These are phyloP conservation scores for Amanita thiersii DNA, from an alignment of 768 basidiomycete species.

Conservation along the genomic window DNA sequence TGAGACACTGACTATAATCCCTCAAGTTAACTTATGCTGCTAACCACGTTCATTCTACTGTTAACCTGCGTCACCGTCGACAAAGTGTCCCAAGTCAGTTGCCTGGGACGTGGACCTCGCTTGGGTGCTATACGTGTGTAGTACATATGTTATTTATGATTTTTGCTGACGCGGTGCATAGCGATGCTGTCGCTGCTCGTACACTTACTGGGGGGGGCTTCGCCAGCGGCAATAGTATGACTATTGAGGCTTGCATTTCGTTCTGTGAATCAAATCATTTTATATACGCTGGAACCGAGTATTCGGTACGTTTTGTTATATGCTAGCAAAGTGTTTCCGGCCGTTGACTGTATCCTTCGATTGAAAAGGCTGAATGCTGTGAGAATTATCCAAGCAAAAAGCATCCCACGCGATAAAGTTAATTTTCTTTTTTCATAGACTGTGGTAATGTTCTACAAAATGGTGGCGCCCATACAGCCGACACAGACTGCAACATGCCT, in stretches of 20 bases:
- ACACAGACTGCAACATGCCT: slow-evolving; percentile 49
- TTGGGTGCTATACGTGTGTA: slow-evolving; percentile 56
- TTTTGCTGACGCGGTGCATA: slow-evolving; percentile 15
- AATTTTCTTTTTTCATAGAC: slow-evolving; percentile 28
- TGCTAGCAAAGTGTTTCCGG: not conserved
- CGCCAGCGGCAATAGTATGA: slow-evolving; percentile 46
- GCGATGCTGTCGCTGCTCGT: slow-evolving; percentile 50
- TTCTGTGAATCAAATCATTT: slow-evolving; percentile 41
- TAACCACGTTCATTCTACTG: slow-evolving; percentile 19
- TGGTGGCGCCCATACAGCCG: slow-evolving; percentile 33
- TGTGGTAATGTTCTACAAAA: slow-evolving; percentile 51
- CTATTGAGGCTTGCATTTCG: slow-evolving; percentile 41
- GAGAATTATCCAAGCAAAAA: slow-evolving; percentile 10
- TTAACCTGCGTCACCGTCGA: slow-evolving; percentile 24
- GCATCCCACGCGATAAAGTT: not conserved
- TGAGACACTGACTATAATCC: slow-evolving; percentile 3
- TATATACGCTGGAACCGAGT: slow-evolving; percentile 68
- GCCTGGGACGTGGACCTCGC: slow-evolving; percentile 46
- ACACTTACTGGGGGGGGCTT: slow-evolving; percentile 45
- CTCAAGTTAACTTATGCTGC: slow-evolving; percentile 19
- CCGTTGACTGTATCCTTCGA: not conserved
- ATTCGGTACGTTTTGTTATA: slow-evolving; percentile 17
- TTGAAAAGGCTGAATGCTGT: slow-evolving; percentile 47
- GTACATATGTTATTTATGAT: not conserved
- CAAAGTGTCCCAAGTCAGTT: slow-evolving; percentile 33